Conservation (phyloP, 2,329 filamentous ascomycete genomes). For the Alternaria brassicae region DNA sequence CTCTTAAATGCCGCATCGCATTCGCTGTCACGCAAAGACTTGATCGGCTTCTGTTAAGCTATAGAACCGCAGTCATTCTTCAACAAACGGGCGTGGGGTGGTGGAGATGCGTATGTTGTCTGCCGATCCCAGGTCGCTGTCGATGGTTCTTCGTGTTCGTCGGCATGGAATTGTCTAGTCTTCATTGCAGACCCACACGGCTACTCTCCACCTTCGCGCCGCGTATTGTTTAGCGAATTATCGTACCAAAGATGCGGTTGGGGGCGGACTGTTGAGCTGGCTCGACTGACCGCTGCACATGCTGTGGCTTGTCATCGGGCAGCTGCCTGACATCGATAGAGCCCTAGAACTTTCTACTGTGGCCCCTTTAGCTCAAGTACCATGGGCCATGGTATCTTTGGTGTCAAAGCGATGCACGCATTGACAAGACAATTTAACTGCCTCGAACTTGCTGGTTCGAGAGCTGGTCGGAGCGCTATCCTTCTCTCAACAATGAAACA, state of each 20-base stretch:
- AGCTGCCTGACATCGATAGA: slow-evolving; percentile 12
- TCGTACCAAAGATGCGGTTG: slow-evolving; percentile 12
- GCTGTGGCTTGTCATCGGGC: slow-evolving; percentile 14
- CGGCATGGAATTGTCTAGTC: slow-evolving; percentile 11
- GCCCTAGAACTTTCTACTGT: slow-evolving; percentile 8
- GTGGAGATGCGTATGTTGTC: slow-evolving; percentile 12
- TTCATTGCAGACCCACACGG: slow-evolving; percentile 17
- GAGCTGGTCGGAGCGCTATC: slow-evolving; percentile 34
- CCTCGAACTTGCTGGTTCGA: slow-evolving; percentile 17
- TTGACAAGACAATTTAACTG: slow-evolving; percentile 24
- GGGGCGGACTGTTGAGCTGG: slow-evolving; percentile 23
- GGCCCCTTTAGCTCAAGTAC: slow-evolving; percentile 6
- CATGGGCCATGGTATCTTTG: not conserved
- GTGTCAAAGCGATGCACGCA: slow-evolving; percentile 13
- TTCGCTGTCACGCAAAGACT: not conserved
- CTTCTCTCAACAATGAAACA: slow-evolving; percentile 43
- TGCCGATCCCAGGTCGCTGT: slow-evolving; percentile 17
- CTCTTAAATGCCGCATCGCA: not conserved
- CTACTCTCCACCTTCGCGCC: slow-evolving; percentile 20
- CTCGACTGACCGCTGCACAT: slow-evolving; percentile 15
- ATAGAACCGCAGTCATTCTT: not conserved
- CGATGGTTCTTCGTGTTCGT: not conserved
- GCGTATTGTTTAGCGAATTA: slow-evolving; percentile 17
- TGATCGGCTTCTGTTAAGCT: not conserved
- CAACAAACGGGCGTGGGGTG: not conserved